Evolutionary conservation across 169 alveolate species (phyloP).

Genomic region (Cryptosporidium tyzzeri): DNA sequence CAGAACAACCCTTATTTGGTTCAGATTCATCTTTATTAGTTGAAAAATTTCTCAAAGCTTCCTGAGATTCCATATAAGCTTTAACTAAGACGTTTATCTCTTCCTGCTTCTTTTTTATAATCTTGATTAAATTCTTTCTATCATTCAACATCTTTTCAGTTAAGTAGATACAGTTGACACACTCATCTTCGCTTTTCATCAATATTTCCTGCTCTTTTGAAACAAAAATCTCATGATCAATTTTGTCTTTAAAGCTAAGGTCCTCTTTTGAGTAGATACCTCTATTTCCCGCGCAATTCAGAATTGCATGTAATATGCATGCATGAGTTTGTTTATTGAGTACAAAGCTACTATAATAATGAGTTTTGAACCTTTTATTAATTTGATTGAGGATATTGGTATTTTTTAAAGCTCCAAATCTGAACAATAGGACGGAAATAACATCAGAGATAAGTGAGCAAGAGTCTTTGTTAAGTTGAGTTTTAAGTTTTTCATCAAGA

Average conservation of each 20-base stretch:
- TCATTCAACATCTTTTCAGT: constrained; percentile 39
- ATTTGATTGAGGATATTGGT: constrained; percentile 9
- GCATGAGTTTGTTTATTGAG: background rate
- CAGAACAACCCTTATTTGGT: background rate
- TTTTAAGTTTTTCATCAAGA: constrained; percentile 31
- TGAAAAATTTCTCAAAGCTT: background rate
- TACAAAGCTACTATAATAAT: background rate
- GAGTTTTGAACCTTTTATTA: constrained; percentile 10
- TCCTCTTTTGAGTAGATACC: constrained; percentile 17
- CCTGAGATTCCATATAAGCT: constrained; percentile 47
- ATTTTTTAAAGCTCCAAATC: constrained; percentile 22
- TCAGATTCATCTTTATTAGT: background rate
- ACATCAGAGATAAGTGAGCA: constrained; percentile 29
- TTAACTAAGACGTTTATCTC: constrained; percentile 34
- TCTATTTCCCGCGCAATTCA: constrained; percentile 14
- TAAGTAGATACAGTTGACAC: constrained; percentile 55
- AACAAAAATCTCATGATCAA: background rate
- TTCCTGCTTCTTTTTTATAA: constrained; percentile 46
- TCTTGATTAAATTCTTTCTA: constrained; percentile 3
- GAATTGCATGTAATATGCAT: constrained; percentile 15
- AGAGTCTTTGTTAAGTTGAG: background rate
- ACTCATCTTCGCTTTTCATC: constrained; percentile 14
- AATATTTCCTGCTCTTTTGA: background rate
- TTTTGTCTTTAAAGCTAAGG: constrained; percentile 2
- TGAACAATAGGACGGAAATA: constrained; percentile 6